Evolutionary conservation across 2,329 filamentous ascomycete species (phyloP), one percentile per base, ranked within the genome.

Genomic region (Aureobasidium mangrovei): DNA sequence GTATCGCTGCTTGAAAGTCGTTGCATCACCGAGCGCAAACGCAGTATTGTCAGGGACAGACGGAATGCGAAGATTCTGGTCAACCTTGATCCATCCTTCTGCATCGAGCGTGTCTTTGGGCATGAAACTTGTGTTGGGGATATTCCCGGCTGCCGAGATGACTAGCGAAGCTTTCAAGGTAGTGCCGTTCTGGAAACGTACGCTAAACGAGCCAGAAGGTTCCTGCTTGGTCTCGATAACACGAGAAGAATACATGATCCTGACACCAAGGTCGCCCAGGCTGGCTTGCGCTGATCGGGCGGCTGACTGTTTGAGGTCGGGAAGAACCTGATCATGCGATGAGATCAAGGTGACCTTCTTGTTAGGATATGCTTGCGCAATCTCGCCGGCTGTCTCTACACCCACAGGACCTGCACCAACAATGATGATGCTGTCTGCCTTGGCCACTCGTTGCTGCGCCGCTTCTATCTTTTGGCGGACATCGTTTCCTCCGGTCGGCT

Each of bases 121-220:
- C 1, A 81, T 66, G 60, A 72, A 79, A 12, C 63, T 64, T 28
- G 69, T 73, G 63, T 77, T 79, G 1, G 75, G 75, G 4, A 66
- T 57, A 18, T 70, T 71, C 26, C 76, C 77, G 7, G 70, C 70
- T 0, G 75, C 75, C 3, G 70, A 67, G 52, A 79, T 71, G 60
- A 75, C 77, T 18, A 77, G 45, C 57, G 79, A 75, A 2, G 72
- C 69, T 3, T 67, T 66, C 26, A 75, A 59, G 2, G 62, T 68
- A 35, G 70, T 65, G 32, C 76, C 75, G 52, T 74, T 72, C 53
- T 63, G 64, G 8, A 76, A 59, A 3, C 58, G 60, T 9, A 74
- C 60, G 12, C 18, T 36, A 4, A 35, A 48, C 27, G 3, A 41
- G 7, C 53, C 43, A 26, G 46, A 28, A 12, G 26, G 4, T 38